Evolutionary conservation across 2,329 filamentous ascomycete genomes (phyloP).

Genomic region (Amphichorda felina): DNA sequence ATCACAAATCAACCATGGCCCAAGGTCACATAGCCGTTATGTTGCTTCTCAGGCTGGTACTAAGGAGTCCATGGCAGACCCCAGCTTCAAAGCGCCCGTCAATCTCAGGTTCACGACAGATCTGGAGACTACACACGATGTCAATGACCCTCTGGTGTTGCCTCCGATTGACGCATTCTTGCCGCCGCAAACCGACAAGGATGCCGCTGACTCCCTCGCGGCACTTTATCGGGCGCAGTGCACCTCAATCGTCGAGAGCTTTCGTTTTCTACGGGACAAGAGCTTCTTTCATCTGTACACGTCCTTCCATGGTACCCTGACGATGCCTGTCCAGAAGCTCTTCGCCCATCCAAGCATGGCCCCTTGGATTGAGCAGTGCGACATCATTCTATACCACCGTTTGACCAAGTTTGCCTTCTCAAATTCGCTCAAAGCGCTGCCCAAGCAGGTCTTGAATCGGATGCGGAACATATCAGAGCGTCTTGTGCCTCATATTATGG

Average conservation of each 20-base stretch:
- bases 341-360: constrained; percentile 72
- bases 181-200: constrained; percentile 69
- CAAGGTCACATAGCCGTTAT: constrained; percentile 37
- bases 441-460: constrained; percentile 75
- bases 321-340: constrained; percentile 90
- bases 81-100: constrained; percentile 47
- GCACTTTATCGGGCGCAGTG: constrained; percentile 91
- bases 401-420: constrained; percentile 88
- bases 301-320: constrained; percentile 91
- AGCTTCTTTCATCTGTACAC: constrained; percentile 92
- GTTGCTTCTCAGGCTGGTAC: constrained; percentile 28
- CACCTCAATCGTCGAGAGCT: constrained; percentile 88
- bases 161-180: constrained; percentile 78
- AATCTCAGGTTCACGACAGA: constrained; percentile 50
- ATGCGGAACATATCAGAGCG: constrained; percentile 76
- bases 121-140: constrained; percentile 34
- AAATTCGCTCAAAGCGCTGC: constrained; percentile 84
- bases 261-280: constrained; percentile 93
- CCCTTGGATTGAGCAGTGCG: constrained; percentile 90
- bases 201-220: constrained; percentile 74
- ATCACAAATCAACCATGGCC: not conserved
- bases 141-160: constrained; percentile 64
- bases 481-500: constrained; percentile 69
- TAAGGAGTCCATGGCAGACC: too few relatives aligned
- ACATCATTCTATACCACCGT: constrained; percentile 91